Evolutionary conservation across 2,329 filamentous ascomycete genomes (phyloP).

Genomic region (Pyrenochaeta sp.): DNA sequence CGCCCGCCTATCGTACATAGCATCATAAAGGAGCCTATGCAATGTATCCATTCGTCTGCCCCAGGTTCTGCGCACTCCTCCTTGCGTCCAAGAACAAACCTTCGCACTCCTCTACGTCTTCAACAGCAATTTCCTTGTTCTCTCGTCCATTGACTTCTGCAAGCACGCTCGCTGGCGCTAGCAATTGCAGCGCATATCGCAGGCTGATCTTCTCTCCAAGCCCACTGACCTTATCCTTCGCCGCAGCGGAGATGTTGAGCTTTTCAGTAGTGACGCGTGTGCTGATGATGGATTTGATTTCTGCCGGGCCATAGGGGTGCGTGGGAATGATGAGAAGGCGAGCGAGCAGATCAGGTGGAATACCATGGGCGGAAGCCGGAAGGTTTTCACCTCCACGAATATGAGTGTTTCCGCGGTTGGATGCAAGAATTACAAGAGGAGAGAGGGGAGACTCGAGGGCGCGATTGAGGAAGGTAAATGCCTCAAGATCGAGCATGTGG

Average conservation of each 20-base stretch:
- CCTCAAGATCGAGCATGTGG: constrained; percentile 99
- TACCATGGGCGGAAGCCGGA: constrained; percentile 79
- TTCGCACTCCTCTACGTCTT: constrained; percentile 63
- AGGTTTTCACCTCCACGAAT: constrained; percentile 81
- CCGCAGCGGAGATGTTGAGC: constrained; percentile 78
- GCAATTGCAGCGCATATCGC: constrained; percentile 89
- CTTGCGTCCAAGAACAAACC: constrained; percentile 58
- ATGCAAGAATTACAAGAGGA: constrained; percentile 95
- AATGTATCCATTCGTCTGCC: constrained; percentile 42
- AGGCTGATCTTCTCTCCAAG: constrained; percentile 89
- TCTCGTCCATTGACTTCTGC: constrained; percentile 70
- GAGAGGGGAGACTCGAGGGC: constrained; percentile 95
- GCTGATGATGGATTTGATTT: constrained; percentile 91
- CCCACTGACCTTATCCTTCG: constrained; percentile 84
- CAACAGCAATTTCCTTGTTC: constrained; percentile 57
- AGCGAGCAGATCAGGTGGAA: constrained; percentile 91
- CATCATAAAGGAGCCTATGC: constrained; percentile 21
- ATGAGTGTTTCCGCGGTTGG: constrained; percentile 91
- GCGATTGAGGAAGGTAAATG: constrained; percentile 98
- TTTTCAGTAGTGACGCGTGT: constrained; percentile 84
- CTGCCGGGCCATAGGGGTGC: constrained; percentile 82
- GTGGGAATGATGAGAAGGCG: constrained; percentile 97
- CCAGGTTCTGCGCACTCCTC: constrained; percentile 53
- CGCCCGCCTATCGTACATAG: constrained; percentile 20
- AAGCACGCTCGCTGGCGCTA: constrained; percentile 89